Evolutionary conservation across 257 asterid genomes (phyloP).

Genomic region (Solanum clarkiae): DNA sequence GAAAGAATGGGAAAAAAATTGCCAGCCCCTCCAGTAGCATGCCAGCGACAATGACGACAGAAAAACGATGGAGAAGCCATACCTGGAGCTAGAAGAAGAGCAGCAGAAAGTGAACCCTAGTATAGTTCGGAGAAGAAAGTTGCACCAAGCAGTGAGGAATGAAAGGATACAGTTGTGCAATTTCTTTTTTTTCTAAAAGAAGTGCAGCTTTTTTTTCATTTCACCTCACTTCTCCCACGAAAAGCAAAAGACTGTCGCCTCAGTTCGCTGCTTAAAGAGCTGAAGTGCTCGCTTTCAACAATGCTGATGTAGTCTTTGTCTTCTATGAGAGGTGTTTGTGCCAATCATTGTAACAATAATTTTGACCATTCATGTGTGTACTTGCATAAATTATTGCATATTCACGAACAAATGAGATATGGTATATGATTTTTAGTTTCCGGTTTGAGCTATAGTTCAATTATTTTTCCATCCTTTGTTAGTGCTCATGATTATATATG

Average conservation of each 20-base stretch:
- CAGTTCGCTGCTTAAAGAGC: neutral
- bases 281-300: neutral
- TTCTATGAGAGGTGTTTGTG: neutral
- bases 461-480: neutral
- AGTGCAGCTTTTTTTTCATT: neutral
- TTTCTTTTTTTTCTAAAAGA: neutral
- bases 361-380: neutral
- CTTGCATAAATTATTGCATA: neutral
- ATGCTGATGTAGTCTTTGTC: neutral
- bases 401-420: neutral
- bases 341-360: neutral
- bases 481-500: conserved; percentile 1
- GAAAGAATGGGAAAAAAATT: neutral
- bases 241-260: neutral
- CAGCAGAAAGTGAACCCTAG: neutral
- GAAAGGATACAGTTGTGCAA: neutral
- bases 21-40: neutral
- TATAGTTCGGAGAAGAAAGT: neutral
- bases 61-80: neutral
- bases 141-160: neutral
- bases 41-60: neutral
- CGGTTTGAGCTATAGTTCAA: neutral
- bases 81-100: neutral
- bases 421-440: neutral
- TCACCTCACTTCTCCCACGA: neutral